Percentiles rank a stretch among this genome's conserved stretches.
phyloP scores from a whole-genome alignment of 2,329 filamentous ascomycete genomes.

The Colletotrichum karsti region DNA sequence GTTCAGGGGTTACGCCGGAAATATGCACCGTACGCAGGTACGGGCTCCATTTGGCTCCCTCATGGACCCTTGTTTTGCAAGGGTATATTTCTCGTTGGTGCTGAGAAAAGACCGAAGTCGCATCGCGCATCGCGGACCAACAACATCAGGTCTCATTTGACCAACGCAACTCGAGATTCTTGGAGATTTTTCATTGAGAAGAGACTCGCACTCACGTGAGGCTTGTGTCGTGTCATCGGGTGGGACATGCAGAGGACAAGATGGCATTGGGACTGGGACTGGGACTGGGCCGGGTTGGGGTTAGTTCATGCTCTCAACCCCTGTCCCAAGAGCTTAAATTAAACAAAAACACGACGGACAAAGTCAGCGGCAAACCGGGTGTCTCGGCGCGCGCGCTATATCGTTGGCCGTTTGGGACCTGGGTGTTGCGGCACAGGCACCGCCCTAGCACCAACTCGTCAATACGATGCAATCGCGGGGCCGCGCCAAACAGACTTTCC shows the following conservation, averaged over 20 bases:
- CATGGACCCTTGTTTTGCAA: background rate
- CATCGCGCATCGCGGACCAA: too few relatives aligned
- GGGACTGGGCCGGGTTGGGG: background rate
- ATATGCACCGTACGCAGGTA: background rate
- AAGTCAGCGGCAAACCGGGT: background rate
- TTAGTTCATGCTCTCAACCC: background rate
- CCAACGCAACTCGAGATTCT: too few relatives aligned
- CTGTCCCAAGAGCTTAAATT: slow-evolving; percentile 10
- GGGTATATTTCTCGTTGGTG: too few relatives aligned
- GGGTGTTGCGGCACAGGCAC: slow-evolving; percentile 3
- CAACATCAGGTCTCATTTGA: too few relatives aligned
- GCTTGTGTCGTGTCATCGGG: background rate
- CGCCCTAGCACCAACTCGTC: slow-evolving; percentile 6
- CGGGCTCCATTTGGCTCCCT: background rate
- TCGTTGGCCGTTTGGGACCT: background rate
- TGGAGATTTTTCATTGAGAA: too few relatives aligned
- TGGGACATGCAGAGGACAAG: background rate
- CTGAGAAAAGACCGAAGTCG: too few relatives aligned
- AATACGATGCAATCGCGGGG: slow-evolving; percentile 19
- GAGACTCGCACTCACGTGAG: background rate
- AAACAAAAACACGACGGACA: background rate
- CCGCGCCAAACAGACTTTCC: slow-evolving; percentile 8
- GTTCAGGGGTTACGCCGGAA: background rate
- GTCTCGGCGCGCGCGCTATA: background rate
- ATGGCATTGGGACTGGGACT: too few relatives aligned